A percentile compares a stretch with the other conserved stretches of the same genome.
Evolutionary conservation across 106 monocot genomes (phyloP).

Genomic region (Dendrobium nobile): DNA sequence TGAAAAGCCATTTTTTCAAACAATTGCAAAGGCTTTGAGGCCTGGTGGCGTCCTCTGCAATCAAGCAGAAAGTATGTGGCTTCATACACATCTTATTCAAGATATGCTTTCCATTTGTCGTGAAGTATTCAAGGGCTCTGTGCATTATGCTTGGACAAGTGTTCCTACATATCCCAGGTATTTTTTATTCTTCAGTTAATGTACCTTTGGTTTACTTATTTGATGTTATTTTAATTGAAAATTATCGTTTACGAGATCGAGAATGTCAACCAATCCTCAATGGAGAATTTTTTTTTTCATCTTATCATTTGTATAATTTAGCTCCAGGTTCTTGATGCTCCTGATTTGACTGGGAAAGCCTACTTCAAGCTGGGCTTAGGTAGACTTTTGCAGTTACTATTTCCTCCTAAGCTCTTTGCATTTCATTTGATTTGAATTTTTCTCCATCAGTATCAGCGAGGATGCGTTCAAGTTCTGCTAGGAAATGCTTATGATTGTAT

Average conservation of each 20-base stretch:
- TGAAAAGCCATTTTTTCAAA: slow-evolving; percentile 94
- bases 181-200: background rate
- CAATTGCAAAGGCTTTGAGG: slow-evolving; percentile 57
- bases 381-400: slow-evolving; percentile 11
- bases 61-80: slow-evolving; percentile 99
- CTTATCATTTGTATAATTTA: slow-evolving; percentile 16
- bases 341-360: slow-evolving; percentile 12
- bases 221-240: background rate
- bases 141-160: slow-evolving; percentile 95
- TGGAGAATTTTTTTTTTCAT: slow-evolving; percentile 11
- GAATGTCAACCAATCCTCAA: background rate
- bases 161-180: slow-evolving; percentile 99
- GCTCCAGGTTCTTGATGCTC: slow-evolving; percentile 20
- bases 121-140: slow-evolving; percentile 80
- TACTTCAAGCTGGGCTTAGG: slow-evolving; percentile 24
- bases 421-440: slow-evolving; percentile 1
- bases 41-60: slow-evolving; percentile 95
- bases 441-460: background rate
- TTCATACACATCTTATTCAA: slow-evolving; percentile 97
- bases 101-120: slow-evolving; percentile 82
- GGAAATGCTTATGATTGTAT: background rate
- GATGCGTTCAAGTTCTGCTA: background rate
- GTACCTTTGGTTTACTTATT: background rate
- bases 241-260: background rate
- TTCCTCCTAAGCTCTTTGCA: background rate